Base-by-base conservation (phyloP, 305 asterid species). In the Fraxinus greggii region DNA sequence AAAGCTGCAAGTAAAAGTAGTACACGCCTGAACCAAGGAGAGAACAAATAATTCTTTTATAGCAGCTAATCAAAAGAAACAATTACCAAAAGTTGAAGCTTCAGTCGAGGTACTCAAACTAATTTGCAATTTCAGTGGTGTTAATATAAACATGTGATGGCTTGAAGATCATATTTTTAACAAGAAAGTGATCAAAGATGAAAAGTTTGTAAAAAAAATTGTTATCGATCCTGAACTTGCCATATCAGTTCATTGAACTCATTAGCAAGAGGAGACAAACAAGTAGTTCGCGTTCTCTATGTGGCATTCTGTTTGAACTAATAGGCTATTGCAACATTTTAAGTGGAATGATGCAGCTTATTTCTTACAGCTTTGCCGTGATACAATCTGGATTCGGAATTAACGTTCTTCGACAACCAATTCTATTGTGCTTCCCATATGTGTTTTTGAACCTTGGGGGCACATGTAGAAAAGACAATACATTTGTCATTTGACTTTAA, bases 361-460 rank as follows among this genome's bases (percentile, higher is more conserved):
- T 76, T 54, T 73, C 91, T 83, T 90, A 96, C 99, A 96, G 89
- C 88, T 91, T 94, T 76, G 99, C 94, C 42, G 94, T 92, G 84
- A 91, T 81, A 83, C 98, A 94, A 88, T 96, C 93, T 75, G 93
- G 89, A 75, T 90, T 85, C 90, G 89, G 97, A 65, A 96, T 81
- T 78, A 94, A 85, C 56, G 99, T 96, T 91, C 86, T 94, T 85
- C 98, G 90, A 81, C 93, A 87, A 35, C 99, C 99, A 79, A 96
- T 97, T 86, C 99, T 93, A 93, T 94, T 77, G 99, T 96, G 90
- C 95, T 93, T 87, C 99, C 99, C 98, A 94, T 93, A 81, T 93
- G 93, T 81, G 98, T 94, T 90, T 86, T 93, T 67, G 98, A 96
- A 81, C 97, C 97, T 97, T 94, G 86, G 38, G 76, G 78, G 67